phyloP scores from a whole-genome alignment of 176 grass and related monocot genomes.

The Rhipidocladum racemiflorum region DNA sequence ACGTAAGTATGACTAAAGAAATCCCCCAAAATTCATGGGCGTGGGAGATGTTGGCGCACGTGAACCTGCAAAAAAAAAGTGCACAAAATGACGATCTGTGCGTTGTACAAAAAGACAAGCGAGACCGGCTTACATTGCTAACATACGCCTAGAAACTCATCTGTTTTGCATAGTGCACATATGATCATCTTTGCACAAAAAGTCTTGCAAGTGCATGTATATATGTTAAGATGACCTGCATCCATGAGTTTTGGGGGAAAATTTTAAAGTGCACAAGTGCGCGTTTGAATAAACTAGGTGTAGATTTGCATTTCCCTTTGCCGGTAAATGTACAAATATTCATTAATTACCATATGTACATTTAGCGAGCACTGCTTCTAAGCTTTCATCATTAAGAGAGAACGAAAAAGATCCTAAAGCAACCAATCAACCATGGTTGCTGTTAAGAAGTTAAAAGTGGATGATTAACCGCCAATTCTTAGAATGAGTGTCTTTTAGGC shows the following conservation, averaged over 20 bases:
- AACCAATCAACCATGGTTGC: no score
- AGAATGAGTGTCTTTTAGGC: no score
- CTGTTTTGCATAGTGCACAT: neutral
- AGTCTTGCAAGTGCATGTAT: neutral
- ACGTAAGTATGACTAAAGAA: neutral
- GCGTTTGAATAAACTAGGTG: neutral
- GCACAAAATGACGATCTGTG: neutral
- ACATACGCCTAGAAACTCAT: neutral
- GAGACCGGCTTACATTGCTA: neutral
- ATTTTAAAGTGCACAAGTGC: neutral
- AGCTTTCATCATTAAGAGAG: neutral
- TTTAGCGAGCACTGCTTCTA: neutral
- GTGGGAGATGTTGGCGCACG: neutral
- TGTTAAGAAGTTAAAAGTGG: no score
- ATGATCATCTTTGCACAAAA: neutral
- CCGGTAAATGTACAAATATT: neutral
- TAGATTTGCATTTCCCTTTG: neutral
- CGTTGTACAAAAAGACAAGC: neutral
- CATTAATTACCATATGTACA: neutral
- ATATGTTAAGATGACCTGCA: neutral
- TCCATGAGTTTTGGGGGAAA: neutral
- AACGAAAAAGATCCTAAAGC: neutral
- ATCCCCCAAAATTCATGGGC: neutral
- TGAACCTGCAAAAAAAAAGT: neutral
- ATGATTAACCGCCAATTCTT: no score